Percentiles rank a stretch among this genome's conserved stretches.
Conservation (phyloP, 2,329 filamentous ascomycete genomes). For the Talaromyces sp. region DNA sequence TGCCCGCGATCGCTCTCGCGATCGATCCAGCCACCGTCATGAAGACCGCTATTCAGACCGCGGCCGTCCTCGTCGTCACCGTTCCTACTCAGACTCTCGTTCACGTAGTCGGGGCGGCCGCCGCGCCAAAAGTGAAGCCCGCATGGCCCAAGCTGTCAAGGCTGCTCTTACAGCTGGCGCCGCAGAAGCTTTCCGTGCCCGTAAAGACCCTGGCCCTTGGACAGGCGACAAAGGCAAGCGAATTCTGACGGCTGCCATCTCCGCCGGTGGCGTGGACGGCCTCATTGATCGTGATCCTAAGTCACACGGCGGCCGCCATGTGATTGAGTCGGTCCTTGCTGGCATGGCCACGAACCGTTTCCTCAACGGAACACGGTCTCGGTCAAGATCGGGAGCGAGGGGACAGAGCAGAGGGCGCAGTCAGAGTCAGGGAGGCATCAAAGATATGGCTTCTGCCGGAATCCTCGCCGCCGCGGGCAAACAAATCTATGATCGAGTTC, state of each 20-base stretch:
- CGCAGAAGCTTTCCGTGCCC: constrained; percentile 83
- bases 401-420: constrained; percentile 33
- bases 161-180: constrained; percentile 86
- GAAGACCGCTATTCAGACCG: constrained; percentile 50
- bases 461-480: constrained; percentile 45
- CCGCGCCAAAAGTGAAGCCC: constrained; percentile 50
- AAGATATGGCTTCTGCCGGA: constrained; percentile 39
- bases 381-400: constrained; percentile 54
- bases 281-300: constrained; percentile 63
- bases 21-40: constrained; percentile 25
- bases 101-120: constrained; percentile 53
- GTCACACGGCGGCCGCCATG: constrained; percentile 71
- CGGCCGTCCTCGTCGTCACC: constrained; percentile 34
- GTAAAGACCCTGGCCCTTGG: constrained; percentile 86
- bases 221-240: constrained; percentile 88
- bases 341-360: constrained; percentile 81
- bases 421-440: constrained; percentile 40
- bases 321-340: constrained; percentile 81
- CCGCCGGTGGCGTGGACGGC: constrained; percentile 80
- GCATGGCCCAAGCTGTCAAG: constrained; percentile 81
- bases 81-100: constrained; percentile 46
- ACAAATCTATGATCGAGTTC: constrained; percentile 40
- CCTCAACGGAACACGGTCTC: constrained; percentile 73
- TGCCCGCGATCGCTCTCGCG: constrained; percentile 33
- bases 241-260: constrained; percentile 77